Conservation (phyloP, 306 rosid species). For the Quercus bicolor region DNA sequence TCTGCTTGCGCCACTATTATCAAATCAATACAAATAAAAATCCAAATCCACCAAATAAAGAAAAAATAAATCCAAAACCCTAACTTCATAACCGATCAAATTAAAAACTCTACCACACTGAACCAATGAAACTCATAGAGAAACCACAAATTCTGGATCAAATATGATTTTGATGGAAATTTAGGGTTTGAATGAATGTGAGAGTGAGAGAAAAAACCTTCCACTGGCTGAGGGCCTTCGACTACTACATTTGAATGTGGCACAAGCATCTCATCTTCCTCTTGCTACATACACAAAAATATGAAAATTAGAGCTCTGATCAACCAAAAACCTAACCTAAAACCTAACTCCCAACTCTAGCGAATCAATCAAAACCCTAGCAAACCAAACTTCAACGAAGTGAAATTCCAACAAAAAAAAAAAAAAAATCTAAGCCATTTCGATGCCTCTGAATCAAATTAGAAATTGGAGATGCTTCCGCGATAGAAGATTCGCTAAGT, state of each 20-base stretch:
- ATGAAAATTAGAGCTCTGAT: constrained; percentile 35
- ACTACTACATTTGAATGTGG: constrained; percentile 50
- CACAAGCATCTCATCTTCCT: constrained; percentile 57
- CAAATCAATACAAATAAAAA: constrained; percentile 8
- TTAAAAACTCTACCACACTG: background rate
- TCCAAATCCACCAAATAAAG: background rate
- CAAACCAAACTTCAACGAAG: constrained; percentile 2
- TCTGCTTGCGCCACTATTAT: constrained; percentile 37
- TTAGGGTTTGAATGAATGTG: background rate
- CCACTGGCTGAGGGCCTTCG: constrained; percentile 63
- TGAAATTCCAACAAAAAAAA: background rate
- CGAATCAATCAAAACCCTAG: constrained; percentile 42
- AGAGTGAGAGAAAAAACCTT: constrained; percentile 33
- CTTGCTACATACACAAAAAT: constrained; percentile 37
- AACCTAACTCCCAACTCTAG: too few species aligned
- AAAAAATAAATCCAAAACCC: constrained; percentile 20
- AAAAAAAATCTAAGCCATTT: constrained; percentile 12
- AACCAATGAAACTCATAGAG: background rate
- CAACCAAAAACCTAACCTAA: constrained; percentile 18
- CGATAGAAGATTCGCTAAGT: too few species aligned
- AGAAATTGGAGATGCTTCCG: background rate
- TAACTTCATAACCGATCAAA: background rate
- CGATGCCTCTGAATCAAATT: constrained; percentile 2
- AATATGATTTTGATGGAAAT: constrained; percentile 12
- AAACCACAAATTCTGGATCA: constrained; percentile 6